Conservation (phyloP, 257 asterid species). For the Lycium barbarum region DNA sequence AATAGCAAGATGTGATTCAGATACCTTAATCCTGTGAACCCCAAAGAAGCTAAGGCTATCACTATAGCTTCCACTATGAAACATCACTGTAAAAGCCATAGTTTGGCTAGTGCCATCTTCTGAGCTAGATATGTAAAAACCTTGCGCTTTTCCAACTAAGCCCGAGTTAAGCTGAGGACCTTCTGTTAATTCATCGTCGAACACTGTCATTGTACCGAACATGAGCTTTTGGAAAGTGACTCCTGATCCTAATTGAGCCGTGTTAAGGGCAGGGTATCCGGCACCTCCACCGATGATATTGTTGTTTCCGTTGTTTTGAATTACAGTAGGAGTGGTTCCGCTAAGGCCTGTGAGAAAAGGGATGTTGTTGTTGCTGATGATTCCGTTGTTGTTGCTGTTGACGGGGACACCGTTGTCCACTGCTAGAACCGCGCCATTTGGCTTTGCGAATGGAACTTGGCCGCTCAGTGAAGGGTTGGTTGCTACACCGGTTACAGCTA, state of each 20-base stretch:
- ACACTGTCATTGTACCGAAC: constrained; percentile 87
- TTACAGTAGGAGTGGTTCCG: constrained; percentile 59
- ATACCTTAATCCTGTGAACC: constrained; percentile 61
- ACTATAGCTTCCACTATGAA: constrained; percentile 64
- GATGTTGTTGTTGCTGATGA: constrained; percentile 73
- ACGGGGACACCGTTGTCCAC: constrained; percentile 65
- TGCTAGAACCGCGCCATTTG: constrained; percentile 82
- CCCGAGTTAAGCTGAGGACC: constrained; percentile 78
- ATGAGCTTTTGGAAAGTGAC: constrained; percentile 77
- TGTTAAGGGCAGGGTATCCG: constrained; percentile 74
- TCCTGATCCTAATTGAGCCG: constrained; percentile 67
- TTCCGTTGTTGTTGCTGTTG: constrained; percentile 70
- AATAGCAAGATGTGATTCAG: constrained; percentile 85
- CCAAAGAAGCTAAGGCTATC: constrained; percentile 82
- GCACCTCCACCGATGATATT: constrained; percentile 67
- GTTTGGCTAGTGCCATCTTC: constrained; percentile 83
- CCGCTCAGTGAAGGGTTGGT: constrained; percentile 80
- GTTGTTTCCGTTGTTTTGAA: constrained; percentile 59
- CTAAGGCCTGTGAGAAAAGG: constrained; percentile 90
- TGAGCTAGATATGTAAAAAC: constrained; percentile 79
- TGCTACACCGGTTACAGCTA: constrained; percentile 80
- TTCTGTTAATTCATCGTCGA: constrained; percentile 79
- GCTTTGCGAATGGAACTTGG: constrained; percentile 88
- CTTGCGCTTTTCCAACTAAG: constrained; percentile 83
- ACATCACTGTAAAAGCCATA: constrained; percentile 85